Base-by-base conservation (phyloP, 2,329 filamentous ascomycete genomes). In the Fusarium fracticaudum region DNA sequence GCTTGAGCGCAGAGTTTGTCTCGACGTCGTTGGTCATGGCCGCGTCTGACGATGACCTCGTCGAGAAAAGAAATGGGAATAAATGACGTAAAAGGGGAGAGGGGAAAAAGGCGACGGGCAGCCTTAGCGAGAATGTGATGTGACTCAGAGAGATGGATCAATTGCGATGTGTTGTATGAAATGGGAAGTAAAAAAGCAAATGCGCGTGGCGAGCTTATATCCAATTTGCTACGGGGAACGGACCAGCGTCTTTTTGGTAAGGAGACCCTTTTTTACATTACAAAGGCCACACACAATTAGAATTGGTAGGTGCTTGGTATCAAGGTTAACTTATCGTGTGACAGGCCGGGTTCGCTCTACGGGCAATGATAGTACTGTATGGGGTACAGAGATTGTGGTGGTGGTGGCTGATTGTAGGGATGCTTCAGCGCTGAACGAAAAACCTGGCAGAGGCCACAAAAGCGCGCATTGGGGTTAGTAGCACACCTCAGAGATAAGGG, bases 11-110 rank as follows among this genome's bases (percentile, higher is more conserved):
- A 14, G 70, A 67, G 63, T 70, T 75, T 31, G 72, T 74, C 69
- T 79, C 77, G 61, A 70, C 69, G 72, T 75, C 75, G 70, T 59
- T 71, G 71, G 75, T 69, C 76, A 79, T 79, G 69, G 59, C 75
- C 65, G 72, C 72, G 72, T 75, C 55, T 67, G 66, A 70, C 69
- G 51, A 74, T 74, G 72, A 64, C 73, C 72, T 57, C 35, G 73
- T 75, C 73, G 72, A 72, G 67, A 68, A 22, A 12, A 43, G 11
- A 18, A 44, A 18, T 11, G 12, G 47, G 22, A 22, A 12, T 8
- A 61, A 22, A 67, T 73, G 72, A 71, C 60, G 72, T 60, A 53
- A 24, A 24, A 37, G 47, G 29, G 20, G 17, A 24, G n/a, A 24
- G 9, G 14, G 14, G 38, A 6, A 8, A 12, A 8, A 75, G 72